These are phyloP conservation scores for Aaosphaeria pasadenensis DNA, from an alignment of 2,329 filamentous ascomycete genomes.

Conservation along the genomic window DNA sequence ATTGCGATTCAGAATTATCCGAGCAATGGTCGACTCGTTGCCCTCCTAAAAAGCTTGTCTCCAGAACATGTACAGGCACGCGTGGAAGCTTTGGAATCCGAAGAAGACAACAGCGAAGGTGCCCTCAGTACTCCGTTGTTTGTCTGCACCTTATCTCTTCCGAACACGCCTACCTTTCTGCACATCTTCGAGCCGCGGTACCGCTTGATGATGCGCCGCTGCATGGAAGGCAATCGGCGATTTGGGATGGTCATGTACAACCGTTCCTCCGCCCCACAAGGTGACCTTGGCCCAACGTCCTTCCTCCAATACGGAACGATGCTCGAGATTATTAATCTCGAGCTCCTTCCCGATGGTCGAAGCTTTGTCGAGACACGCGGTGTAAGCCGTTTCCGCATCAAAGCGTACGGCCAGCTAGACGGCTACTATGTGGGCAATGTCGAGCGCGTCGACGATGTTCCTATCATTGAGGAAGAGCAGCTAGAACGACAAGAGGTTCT, in stretches of 20 bases:
- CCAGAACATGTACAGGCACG: conserved; percentile 59
- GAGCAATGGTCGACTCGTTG: conserved; percentile 61
- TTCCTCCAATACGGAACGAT: conserved; percentile 78
- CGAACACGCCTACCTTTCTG: conserved; percentile 76
- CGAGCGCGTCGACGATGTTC: conserved; percentile 78
- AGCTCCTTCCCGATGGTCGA: conserved; percentile 74
- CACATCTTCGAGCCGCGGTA: conserved; percentile 94
- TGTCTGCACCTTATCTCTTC: conserved; percentile 78
- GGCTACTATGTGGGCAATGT: conserved; percentile 76
- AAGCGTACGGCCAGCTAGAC: conserved; percentile 63
- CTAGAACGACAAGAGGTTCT: conserved; percentile 68
- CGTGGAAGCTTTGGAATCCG: conserved; percentile 53
- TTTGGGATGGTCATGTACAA: conserved; percentile 86
- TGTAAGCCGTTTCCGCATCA: conserved; percentile 71
- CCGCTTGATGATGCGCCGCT: conserved; percentile 80
- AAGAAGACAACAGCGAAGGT: conserved; percentile 55
- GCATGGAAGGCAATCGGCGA: conserved; percentile 67
- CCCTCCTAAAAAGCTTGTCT: conserved; percentile 67
- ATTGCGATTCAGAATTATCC: conserved; percentile 48
- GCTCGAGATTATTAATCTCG: conserved; percentile 70
- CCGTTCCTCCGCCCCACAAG: conserved; percentile 50
- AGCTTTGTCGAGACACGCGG: conserved; percentile 79
- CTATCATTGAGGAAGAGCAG: conserved; percentile 74
- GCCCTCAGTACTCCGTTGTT: conserved; percentile 66
- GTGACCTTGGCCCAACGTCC: conserved; percentile 49